Evolutionary conservation across 345 rosid species (phyloP).

Genomic region (Conringia planisiliqua): DNA sequence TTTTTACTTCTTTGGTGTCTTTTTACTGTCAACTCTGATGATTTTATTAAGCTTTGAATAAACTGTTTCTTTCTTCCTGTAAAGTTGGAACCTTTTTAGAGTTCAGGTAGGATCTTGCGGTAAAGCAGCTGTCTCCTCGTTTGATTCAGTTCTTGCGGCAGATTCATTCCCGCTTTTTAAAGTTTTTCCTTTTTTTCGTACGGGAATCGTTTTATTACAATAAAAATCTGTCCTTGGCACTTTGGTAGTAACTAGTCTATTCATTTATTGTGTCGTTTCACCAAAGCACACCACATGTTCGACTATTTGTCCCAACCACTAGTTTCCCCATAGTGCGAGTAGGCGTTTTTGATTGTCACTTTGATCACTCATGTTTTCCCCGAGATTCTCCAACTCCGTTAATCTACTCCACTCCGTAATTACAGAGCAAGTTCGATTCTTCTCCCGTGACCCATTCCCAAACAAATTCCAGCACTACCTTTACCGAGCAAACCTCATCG

Average conservation of each 20-base stretch:
- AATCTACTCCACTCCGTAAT: conserved; percentile 20
- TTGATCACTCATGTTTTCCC: conserved; percentile 38
- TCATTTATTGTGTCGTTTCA: not conserved
- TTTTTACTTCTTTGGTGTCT: not conserved
- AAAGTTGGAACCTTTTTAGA: too few relatives aligned
- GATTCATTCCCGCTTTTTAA: not conserved
- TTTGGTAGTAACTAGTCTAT: not conserved
- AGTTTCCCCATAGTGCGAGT: not conserved
- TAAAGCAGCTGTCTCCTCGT: not conserved
- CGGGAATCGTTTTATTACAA: not conserved
- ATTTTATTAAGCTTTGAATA: too few relatives aligned
- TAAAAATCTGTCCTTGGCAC: not conserved
- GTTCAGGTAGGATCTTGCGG: too few relatives aligned
- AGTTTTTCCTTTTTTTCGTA: not conserved
- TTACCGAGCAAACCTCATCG: conserved; percentile 62
- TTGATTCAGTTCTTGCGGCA: too few relatives aligned
- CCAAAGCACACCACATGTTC: conserved; percentile 19
- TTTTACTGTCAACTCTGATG: not conserved
- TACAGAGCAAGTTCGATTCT: conserved; percentile 45
- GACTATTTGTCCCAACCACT: conserved; percentile 18
- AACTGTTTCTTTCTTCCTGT: too few relatives aligned
- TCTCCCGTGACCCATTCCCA: conserved; percentile 68
- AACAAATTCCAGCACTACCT: conserved; percentile 74
- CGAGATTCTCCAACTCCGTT: conserved; percentile 17
- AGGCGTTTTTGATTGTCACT: not conserved